These are phyloP conservation scores for sorghum (Sorghum bicolor) DNA, from an alignment of 176 grass and related monocot species.

Conservation along the genomic window DNA sequence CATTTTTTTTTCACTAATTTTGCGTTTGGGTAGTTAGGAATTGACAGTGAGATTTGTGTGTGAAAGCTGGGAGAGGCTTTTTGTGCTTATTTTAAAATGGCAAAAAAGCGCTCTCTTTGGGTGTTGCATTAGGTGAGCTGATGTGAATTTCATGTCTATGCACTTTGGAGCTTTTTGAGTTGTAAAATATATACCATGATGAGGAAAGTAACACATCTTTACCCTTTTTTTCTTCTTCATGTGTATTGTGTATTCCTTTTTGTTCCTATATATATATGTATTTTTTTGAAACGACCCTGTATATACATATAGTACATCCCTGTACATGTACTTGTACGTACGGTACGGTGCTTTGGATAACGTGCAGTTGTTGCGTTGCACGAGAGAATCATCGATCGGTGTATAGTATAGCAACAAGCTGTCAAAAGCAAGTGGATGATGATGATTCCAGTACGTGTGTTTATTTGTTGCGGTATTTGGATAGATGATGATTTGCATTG, in stretches of 20 bases:
- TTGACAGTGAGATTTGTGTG: constrained; percentile 28
- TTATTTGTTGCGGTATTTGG: constrained; percentile 10
- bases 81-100: constrained; percentile 53
- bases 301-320: not conserved
- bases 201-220: constrained; percentile 25
- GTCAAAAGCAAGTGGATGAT: constrained; percentile 2
- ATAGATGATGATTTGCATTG: constrained; percentile 3
- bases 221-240: not conserved
- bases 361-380: not conserved
- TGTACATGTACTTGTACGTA: constrained; percentile 29
- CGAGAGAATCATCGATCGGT: not conserved
- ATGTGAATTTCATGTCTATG: constrained; percentile 17
- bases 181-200: constrained; percentile 25
- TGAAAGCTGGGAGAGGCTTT: constrained; percentile 19
- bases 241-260: not conserved
- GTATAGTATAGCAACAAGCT: not conserved
- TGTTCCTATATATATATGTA: not conserved
- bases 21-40: constrained; percentile 11
- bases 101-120: constrained; percentile 24
- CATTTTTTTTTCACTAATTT: not conserved
- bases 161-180: constrained; percentile 2
- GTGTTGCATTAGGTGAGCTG: constrained; percentile 35
- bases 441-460: not conserved
- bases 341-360: constrained; percentile 8
- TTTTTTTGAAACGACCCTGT: not conserved